Conservation (phyloP, 805 yeast genomes). For the Pichia eremophila region DNA sequence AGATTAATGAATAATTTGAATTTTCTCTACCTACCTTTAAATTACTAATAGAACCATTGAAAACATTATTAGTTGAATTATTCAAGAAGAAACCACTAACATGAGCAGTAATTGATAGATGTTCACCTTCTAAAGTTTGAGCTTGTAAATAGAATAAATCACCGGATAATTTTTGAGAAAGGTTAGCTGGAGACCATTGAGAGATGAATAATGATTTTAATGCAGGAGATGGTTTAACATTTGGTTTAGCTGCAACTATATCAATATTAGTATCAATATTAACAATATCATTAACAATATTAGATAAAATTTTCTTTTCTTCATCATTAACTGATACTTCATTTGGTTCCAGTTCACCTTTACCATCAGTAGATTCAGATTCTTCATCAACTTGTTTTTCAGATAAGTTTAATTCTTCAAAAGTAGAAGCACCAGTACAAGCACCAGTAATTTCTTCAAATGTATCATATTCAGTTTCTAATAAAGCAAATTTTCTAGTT, state of each 20-base stretch:
- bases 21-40: constrained; percentile 25
- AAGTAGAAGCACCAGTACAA: constrained; percentile 43
- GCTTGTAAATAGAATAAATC: constrained; percentile 70
- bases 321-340: constrained; percentile 24
- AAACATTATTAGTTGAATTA: constrained; percentile 53
- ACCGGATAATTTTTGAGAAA: constrained; percentile 53
- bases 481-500: constrained; percentile 52
- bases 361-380: constrained; percentile 9
- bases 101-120: constrained; percentile 68
- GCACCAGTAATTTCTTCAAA: constrained; percentile 28
- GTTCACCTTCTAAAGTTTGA: constrained; percentile 75
- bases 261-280: constrained; percentile 8
- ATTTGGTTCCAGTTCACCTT: constrained; percentile 13
- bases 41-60: constrained; percentile 48
- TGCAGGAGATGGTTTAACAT: constrained; percentile 35
- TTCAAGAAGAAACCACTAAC: constrained; percentile 74
- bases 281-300: constrained; percentile 14
- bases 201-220: constrained; percentile 52
- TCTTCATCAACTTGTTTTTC: constrained; percentile 12
- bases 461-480: constrained; percentile 39
- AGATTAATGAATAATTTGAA: constrained; percentile 41
- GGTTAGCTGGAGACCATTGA: constrained; percentile 81
- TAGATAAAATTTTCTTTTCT: constrained; percentile 20
- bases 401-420: constrained; percentile 32
- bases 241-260: constrained; percentile 24